Conservation (phyloP, 352 stramenopile species). For the Saprolegnia parasitica region DNA sequence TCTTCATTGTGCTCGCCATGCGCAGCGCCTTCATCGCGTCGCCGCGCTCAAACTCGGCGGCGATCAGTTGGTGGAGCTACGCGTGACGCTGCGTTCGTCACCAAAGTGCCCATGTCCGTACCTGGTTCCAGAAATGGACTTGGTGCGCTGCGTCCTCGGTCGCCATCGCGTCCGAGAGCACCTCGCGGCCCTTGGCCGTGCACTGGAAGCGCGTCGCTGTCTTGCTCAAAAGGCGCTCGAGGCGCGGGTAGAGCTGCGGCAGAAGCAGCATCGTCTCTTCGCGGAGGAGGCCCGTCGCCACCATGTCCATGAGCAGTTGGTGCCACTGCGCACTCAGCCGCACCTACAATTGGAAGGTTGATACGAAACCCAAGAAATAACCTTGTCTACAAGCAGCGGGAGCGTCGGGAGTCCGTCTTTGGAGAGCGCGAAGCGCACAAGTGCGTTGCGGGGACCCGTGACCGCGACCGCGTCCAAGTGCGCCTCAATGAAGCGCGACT, state of each 20-base stretch:
- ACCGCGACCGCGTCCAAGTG: constrained; percentile 6
- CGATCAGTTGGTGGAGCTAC: constrained; percentile 17
- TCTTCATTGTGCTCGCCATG: constrained; percentile 8
- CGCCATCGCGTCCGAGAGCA: background rate
- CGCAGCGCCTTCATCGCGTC: constrained; percentile 14
- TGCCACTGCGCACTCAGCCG: constrained; percentile 7
- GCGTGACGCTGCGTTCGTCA: too few species aligned
- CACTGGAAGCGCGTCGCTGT: background rate
- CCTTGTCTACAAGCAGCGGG: constrained; percentile 2
- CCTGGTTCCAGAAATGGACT: constrained; percentile 17
- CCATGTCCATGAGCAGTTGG: constrained; percentile 4
- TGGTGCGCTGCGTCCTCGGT: background rate
- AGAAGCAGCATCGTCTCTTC: background rate
- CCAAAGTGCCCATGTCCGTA: background rate
- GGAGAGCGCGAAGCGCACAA: background rate
- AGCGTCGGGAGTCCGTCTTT: background rate
- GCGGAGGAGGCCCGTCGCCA: background rate
- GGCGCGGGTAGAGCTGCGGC: background rate
- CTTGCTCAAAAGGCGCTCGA: background rate
- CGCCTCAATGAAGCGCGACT: constrained; percentile 10
- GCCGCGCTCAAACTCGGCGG: background rate
- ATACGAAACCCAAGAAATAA: background rate
- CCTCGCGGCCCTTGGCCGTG: background rate
- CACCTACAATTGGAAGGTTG: background rate
- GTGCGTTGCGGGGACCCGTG: background rate